Evolutionary conservation across 129 eudicot genomes (phyloP).

Genomic region (Escallonia herrerae): DNA sequence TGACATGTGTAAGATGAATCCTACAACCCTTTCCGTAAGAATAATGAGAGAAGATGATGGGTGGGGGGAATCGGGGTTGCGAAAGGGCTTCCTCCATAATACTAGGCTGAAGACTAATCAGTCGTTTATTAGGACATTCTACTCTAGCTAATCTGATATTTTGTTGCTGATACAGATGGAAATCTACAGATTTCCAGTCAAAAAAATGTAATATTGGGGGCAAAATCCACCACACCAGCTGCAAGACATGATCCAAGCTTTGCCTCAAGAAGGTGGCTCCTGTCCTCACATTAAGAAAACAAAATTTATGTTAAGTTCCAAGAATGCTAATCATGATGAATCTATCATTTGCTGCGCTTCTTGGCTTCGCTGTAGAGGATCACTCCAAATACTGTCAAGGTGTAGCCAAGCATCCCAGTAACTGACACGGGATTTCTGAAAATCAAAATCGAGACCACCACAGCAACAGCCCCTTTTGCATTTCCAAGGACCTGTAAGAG

Average conservation of each 20-base stretch:
- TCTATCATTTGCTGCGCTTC: slow-evolving; percentile 49
- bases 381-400: slow-evolving; percentile 71
- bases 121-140: slow-evolving; percentile 22
- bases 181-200: slow-evolving; percentile 4
- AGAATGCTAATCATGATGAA: neutral
- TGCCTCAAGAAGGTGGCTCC: slow-evolving; percentile 20
- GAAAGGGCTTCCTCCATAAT: slow-evolving; percentile 10
- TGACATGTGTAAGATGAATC: slow-evolving; percentile 24
- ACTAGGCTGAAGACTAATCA: slow-evolving; percentile 14
- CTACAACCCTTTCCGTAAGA: slow-evolving; percentile 31
- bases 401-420: slow-evolving; percentile 83
- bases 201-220: slow-evolving; percentile 3
- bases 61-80: too few species aligned
- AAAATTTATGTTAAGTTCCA: neutral
- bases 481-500: slow-evolving; percentile 71
- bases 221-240: slow-evolving; percentile 13
- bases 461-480: slow-evolving; percentile 92
- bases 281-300: slow-evolving; percentile 11
- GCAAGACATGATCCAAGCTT: slow-evolving; percentile 10
- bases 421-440: slow-evolving; percentile 78
- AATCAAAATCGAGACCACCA: slow-evolving; percentile 73
- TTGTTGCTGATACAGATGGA: slow-evolving; percentile 9
- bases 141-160: neutral
- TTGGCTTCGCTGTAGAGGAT: slow-evolving; percentile 77
- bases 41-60: neutral